Evolutionary conservation across 441 rosid genomes (phyloP), one percentile per base, ranked within the genome.

Genomic region (Pelargonium fulgidum): DNA sequence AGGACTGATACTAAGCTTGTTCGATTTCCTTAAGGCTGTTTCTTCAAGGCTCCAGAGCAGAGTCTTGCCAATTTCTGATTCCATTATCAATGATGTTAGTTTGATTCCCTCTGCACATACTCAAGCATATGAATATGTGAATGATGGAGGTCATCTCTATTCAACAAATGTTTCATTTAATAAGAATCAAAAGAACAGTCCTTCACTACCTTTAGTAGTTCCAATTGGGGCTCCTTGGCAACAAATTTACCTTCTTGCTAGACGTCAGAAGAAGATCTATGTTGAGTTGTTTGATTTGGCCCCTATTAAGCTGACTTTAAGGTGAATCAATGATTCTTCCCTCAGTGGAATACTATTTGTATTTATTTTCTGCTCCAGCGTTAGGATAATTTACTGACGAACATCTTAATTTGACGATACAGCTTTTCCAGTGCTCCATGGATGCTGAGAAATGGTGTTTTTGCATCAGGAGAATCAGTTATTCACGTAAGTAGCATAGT

Each of bases 161-260:
- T 83, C 77, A 72, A 75, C 70, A 70, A 73, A 77, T 77, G 42
- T 77, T 74, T 70, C 73, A 41, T 75, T 76, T 68, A 73, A 63
- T 72, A 80, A 75, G 83, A 85, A 74, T 72, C 81, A 77, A 45
- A 75, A 74, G 68, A 73, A 78, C 72, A 72, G 70, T 73, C 76
- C 79, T 36, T 76, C 80, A 65, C 80, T 88, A 64, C 96, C 97
- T 73, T 81, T 80, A 67, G 78, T 86, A 70, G 83, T 87, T 84
- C 99, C 99, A 47, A 85, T 94, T 70, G 99, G 99, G 72, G 99
- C 97, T 74, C 99, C 99, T 73, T 89, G 97, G 99, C 97, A 94
- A 79, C 79, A 82, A 73, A 89, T 94, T 80, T 81, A 85, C 79
- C 84, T 85, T 71, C 82, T 87, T 81, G 96, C 96, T 63, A 83